These are phyloP conservation scores for Aspergillus taichungensis DNA, from an alignment of 495 filamentous ascomycete genomes.

Conservation along the genomic window DNA sequence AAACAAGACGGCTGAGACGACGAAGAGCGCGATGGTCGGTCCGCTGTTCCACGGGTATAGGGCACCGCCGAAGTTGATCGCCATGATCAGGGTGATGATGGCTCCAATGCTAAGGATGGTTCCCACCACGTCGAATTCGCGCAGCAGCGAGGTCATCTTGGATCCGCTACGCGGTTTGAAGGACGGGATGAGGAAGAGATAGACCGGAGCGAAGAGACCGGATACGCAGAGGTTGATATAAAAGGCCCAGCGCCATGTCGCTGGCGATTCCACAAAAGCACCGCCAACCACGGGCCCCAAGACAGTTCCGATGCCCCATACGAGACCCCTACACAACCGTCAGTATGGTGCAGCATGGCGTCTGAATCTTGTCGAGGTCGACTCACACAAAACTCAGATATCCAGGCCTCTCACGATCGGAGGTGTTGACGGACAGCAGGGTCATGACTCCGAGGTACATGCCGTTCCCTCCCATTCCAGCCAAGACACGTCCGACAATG, in stretches of 20 bases:
- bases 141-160: slow-evolving; percentile 24
- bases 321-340: slow-evolving; percentile 6
- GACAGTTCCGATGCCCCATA: slow-evolving; percentile 41
- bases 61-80: slow-evolving; percentile 23
- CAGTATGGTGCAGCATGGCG: neutral
- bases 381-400: slow-evolving; percentile 35
- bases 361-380: neutral
- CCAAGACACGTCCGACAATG: slow-evolving; percentile 38
- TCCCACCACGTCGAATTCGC: slow-evolving; percentile 23
- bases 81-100: slow-evolving; percentile 17
- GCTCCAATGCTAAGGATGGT: slow-evolving; percentile 18
- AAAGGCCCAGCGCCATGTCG: slow-evolving; percentile 35
- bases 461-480: slow-evolving; percentile 35
- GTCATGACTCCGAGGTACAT: slow-evolving; percentile 46
- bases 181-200: slow-evolving; percentile 44
- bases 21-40: slow-evolving; percentile 16
- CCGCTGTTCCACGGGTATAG: slow-evolving; percentile 21
- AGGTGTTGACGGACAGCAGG: slow-evolving; percentile 34
- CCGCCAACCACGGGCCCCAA: slow-evolving; percentile 36
- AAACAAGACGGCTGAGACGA: slow-evolving; percentile 11
- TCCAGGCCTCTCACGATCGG: slow-evolving; percentile 31
- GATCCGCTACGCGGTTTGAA: slow-evolving; percentile 34
- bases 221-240: slow-evolving; percentile 48
- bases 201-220: slow-evolving; percentile 42
- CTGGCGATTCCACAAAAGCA: slow-evolving; percentile 22